phyloP scores from a whole-genome alignment of 805 yeast genomes.

The Starmerella ratchasimensis region DNA sequence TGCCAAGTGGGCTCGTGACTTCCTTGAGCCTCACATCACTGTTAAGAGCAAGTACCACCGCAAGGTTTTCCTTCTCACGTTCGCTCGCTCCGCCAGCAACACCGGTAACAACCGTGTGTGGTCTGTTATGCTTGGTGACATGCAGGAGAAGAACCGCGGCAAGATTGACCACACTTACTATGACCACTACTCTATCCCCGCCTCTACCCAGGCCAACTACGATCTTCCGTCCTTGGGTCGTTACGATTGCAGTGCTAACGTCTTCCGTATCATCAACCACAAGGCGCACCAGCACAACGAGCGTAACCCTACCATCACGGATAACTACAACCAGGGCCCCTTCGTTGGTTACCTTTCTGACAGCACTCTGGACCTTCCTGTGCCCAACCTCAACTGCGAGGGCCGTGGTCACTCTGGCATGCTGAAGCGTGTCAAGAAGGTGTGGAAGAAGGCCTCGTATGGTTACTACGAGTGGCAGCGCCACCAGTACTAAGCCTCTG shows the following conservation, averaged over 20 bases:
- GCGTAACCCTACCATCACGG: conserved; percentile 15
- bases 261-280: conserved; percentile 33
- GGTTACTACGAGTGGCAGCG: conserved; percentile 22
- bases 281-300: conserved; percentile 18
- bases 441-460: conserved; percentile 22
- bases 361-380: conserved; percentile 16
- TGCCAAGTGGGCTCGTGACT: conserved; percentile 34
- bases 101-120: conserved; percentile 34
- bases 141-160: conserved; percentile 32
- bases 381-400: conserved; percentile 25
- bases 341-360: conserved; percentile 20
- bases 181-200: conserved; percentile 38
- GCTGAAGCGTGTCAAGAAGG: conserved; percentile 20
- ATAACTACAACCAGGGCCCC: conserved; percentile 21
- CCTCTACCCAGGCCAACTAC: conserved; percentile 41
- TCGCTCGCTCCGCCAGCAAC: conserved; percentile 37
- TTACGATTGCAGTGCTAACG: conserved; percentile 38
- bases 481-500: conserved; percentile 18
- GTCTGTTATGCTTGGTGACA: conserved; percentile 37
- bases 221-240: conserved; percentile 38
- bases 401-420: conserved; percentile 24
- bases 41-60: conserved; percentile 34
- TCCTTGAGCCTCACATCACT: conserved; percentile 31
- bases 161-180: conserved; percentile 37
- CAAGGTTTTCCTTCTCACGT: conserved; percentile 36